These are phyloP conservation scores for Fraxinus quadrangulata DNA, from an alignment of 257 asterid species.

Conservation along the genomic window DNA sequence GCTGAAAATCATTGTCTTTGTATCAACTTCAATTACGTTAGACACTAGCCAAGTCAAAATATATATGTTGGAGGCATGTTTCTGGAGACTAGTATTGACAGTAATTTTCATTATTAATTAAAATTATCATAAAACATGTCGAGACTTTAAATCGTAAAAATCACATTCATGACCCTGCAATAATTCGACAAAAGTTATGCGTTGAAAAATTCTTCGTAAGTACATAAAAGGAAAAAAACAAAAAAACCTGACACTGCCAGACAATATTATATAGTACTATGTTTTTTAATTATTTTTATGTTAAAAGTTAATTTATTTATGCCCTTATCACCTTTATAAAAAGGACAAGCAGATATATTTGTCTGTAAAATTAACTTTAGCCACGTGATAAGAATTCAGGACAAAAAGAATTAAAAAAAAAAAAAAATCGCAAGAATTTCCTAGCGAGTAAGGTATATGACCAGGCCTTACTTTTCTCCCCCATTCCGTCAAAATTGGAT, in stretches of 20 bases:
- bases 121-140: neutral
- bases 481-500: neutral
- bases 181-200: neutral
- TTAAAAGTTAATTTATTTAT: neutral
- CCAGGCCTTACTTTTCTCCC: neutral
- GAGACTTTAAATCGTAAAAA: neutral
- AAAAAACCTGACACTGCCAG: neutral
- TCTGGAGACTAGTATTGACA: neutral
- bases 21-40: constrained; percentile 5
- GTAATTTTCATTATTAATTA: neutral
- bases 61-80: neutral
- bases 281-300: neutral
- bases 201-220: constrained; percentile 27
- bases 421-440: neutral
- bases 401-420: neutral
- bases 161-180: neutral
- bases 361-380: neutral
- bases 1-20: neutral
- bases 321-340: neutral
- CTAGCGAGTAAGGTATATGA: neutral
- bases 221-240: neutral
- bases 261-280: neutral
- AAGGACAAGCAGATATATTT: neutral
- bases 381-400: neutral
- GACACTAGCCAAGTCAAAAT: neutral